These are phyloP conservation scores for Saccharomycopsis javanensis DNA, from an alignment of 805 yeast genomes.

Conservation along the genomic window DNA sequence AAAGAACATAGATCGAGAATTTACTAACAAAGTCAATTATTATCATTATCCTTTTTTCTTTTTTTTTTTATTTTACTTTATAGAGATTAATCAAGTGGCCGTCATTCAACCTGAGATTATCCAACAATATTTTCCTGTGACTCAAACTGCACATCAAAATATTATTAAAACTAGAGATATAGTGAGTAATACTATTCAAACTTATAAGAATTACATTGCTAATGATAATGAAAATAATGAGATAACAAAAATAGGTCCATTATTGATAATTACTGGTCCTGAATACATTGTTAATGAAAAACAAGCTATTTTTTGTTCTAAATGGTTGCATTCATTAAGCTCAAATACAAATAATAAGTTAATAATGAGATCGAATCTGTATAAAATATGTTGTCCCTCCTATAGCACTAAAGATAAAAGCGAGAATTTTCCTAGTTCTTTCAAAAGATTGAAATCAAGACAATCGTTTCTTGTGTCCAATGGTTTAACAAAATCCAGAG, in stretches of 20 bases:
- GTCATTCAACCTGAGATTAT: slow-evolving; percentile 37
- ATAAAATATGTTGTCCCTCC: not conserved
- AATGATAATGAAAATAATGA: not conserved
- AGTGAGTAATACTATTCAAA: slow-evolving; percentile 19
- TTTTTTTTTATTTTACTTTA: not conserved
- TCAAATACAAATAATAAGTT: not conserved
- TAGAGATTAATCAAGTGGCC: slow-evolving; percentile 29
- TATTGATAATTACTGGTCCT: slow-evolving; percentile 36
- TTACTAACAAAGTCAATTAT: not conserved
- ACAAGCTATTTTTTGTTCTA: slow-evolving; percentile 33
- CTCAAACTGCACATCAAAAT: slow-evolving; percentile 24
- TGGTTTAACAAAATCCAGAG: not conserved
- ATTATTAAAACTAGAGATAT: slow-evolving; percentile 27
- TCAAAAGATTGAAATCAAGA: slow-evolving; percentile 28
- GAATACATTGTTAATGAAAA: slow-evolving; percentile 24
- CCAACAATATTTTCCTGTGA: slow-evolving; percentile 32
- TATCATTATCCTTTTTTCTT: not conserved
- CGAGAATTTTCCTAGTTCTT: slow-evolving; percentile 13
- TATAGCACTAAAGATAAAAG: not conserved
- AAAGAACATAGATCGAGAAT: not conserved
- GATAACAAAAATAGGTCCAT: too few species aligned
- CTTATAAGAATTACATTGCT: slow-evolving; percentile 13
- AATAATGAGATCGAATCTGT: slow-evolving; percentile 31
- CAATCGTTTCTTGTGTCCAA: slow-evolving; percentile 33
- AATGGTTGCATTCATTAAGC: slow-evolving; percentile 27